phyloP scores from a whole-genome alignment of 345 rosid genomes.

The Camelina neglecta region DNA sequence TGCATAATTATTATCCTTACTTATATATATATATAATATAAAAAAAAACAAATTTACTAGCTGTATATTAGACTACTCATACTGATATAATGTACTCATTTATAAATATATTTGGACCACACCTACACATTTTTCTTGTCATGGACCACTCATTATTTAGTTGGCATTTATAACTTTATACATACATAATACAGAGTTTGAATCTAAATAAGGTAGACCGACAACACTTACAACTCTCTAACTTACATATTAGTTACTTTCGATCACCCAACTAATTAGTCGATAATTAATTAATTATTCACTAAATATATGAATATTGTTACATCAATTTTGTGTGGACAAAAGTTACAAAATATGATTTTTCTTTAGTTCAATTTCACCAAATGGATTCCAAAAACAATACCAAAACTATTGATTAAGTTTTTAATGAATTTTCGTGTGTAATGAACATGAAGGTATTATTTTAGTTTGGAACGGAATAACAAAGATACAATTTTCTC shows the following conservation, averaged over 20 bases:
- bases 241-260: neutral
- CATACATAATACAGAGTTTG: constrained; percentile 4
- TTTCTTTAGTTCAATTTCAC: neutral
- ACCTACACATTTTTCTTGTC: neutral
- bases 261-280: neutral
- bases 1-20: constrained; percentile 3
- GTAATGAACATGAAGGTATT: constrained; percentile 15
- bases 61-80: neutral
- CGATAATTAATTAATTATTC: neutral
- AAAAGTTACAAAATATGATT: neutral
- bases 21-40: neutral
- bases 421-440: neutral
- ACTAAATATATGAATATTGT: neutral
- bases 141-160: constrained; percentile 14
- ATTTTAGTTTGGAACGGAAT: neutral
- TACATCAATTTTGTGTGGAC: neutral
- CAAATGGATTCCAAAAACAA: neutral
- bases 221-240: neutral
- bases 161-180: constrained; percentile 25
- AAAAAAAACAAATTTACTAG: neutral
- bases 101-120: constrained; percentile 26
- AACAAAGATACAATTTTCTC: constrained; percentile 3
- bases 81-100: constrained; percentile 1
- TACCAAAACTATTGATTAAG: neutral
- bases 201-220: neutral